Percentiles rank a stretch among this genome's conserved stretches.
These are phyloP conservation scores for Schizosaccharomyces octosporus DNA, from an alignment of 805 yeast species.

Conservation along the genomic window DNA sequence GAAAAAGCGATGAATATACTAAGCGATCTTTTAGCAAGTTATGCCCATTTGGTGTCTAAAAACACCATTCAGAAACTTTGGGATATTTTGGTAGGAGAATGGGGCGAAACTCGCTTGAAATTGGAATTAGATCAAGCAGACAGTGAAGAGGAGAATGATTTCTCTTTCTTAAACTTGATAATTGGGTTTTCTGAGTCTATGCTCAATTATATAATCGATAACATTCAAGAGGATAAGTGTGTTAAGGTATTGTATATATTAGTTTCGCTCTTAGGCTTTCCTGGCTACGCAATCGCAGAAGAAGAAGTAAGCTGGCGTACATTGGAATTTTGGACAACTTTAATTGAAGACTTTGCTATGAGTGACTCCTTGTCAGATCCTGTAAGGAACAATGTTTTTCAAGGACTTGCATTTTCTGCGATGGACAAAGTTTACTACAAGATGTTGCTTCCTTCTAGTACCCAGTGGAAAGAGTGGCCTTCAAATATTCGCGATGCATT, in stretches of 20 bases:
- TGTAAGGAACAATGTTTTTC: not conserved
- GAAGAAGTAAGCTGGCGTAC: slow-evolving; percentile 1
- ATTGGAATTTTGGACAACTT: not conserved
- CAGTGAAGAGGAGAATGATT: not conserved
- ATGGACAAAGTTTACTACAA: not conserved
- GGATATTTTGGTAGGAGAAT: not conserved
- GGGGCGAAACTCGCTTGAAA: not conserved
- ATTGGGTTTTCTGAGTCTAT: not conserved
- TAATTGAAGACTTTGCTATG: not conserved
- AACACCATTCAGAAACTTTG: not conserved
- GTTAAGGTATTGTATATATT: not conserved
- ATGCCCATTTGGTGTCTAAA: not conserved
- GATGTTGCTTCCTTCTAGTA: not conserved
- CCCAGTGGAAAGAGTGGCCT: not conserved
- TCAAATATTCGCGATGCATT: not conserved
- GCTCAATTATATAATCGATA: not conserved
- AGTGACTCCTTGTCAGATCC: not conserved
- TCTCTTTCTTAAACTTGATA: not conserved
- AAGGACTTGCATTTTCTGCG: not conserved
- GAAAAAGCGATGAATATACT: not conserved
- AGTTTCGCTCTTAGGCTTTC: not conserved
- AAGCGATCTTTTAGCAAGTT: not conserved
- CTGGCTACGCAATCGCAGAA: not conserved
- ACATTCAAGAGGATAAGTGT: not conserved
- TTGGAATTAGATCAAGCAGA: not conserved